A percentile compares a stretch with the other conserved stretches of the same genome.
phyloP scores from a whole-genome alignment of 2,329 filamentous ascomycete genomes.

The Thelonectria discophora region DNA sequence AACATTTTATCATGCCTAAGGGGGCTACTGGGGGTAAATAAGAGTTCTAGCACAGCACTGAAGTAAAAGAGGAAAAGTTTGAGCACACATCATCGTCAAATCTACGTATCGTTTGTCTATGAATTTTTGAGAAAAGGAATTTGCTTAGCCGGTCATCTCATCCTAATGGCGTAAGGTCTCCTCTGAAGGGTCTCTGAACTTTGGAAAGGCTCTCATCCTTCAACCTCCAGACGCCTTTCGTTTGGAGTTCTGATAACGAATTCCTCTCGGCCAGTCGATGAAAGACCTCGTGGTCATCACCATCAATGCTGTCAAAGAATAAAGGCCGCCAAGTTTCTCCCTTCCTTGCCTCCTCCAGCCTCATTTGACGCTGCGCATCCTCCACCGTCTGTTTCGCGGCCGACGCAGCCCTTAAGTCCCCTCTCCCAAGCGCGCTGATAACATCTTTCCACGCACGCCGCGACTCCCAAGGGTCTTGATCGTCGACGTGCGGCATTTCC shows the following conservation, averaged over 20 bases:
- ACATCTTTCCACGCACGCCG: conserved; percentile 83
- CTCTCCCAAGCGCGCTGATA: conserved; percentile 73
- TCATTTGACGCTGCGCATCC: conserved; percentile 79
- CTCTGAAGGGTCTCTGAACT: conserved; percentile 10
- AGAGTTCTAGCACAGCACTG: too few relatives aligned
- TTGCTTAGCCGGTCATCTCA: background rate
- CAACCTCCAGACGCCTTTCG: conserved; percentile 33
- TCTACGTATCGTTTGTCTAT: too few relatives aligned
- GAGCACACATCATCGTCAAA: too few relatives aligned
- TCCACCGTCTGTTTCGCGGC: conserved; percentile 83
- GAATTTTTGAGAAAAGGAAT: background rate
- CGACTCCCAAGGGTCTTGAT: conserved; percentile 83
- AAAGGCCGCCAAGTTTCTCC: conserved; percentile 37
- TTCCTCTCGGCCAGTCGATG: conserved; percentile 24
- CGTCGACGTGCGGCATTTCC: conserved; percentile 54
- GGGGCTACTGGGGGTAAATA: too few relatives aligned
- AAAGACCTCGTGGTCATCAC: conserved; percentile 23
- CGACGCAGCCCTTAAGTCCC: conserved; percentile 77
- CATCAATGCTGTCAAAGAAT: conserved; percentile 20
- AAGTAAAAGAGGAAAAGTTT: too few relatives aligned
- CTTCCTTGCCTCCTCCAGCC: conserved; percentile 69
- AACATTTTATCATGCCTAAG: too few relatives aligned
- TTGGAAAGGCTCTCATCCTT: conserved; percentile 17
- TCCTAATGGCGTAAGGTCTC: background rate
- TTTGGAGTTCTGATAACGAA: conserved; percentile 26